Evolutionary conservation across 2,329 filamentous ascomycete species (phyloP).

Genomic region (Penicillium glabrum): DNA sequence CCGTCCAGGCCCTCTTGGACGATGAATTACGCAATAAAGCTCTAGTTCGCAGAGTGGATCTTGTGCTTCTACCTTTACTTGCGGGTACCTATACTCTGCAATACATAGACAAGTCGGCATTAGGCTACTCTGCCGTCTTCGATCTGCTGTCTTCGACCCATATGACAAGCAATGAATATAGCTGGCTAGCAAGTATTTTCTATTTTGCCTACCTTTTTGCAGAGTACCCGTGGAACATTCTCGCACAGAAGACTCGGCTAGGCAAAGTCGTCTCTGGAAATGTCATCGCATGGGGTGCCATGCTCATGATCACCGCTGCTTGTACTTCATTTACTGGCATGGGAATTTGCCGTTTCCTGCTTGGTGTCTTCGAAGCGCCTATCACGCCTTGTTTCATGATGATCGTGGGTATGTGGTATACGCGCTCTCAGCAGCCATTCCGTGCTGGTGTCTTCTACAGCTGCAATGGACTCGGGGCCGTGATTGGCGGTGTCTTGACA

Average conservation of each 20-base stretch:
- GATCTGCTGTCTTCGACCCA: slow-evolving; percentile 53
- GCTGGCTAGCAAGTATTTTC: slow-evolving; percentile 58
- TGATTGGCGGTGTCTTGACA: slow-evolving; percentile 29
- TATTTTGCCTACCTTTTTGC: slow-evolving; percentile 52
- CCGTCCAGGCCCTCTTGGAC: slow-evolving; percentile 46
- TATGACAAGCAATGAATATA: slow-evolving; percentile 46
- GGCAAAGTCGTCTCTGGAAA: slow-evolving; percentile 32
- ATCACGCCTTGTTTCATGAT: slow-evolving; percentile 54
- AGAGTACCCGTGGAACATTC: slow-evolving; percentile 44
- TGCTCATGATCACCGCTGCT: slow-evolving; percentile 47
- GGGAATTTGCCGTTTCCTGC: slow-evolving; percentile 46
- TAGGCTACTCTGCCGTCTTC: slow-evolving; percentile 57
- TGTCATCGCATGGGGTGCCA: slow-evolving; percentile 44
- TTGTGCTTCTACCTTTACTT: slow-evolving; percentile 53
- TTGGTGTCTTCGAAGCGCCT: slow-evolving; percentile 50
- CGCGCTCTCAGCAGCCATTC: slow-evolving; percentile 48
- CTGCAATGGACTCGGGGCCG: slow-evolving; percentile 42
- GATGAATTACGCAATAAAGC: slow-evolving; percentile 38
- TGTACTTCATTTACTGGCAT: slow-evolving; percentile 45
- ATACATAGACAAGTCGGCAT: slow-evolving; percentile 58
- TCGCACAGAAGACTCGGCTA: slow-evolving; percentile 29
- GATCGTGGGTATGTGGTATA: slow-evolving; percentile 53
- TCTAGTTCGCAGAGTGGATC: slow-evolving; percentile 49
- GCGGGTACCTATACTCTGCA: slow-evolving; percentile 45
- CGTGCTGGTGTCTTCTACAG: slow-evolving; percentile 48